Evolutionary conservation across 2,329 filamentous ascomycete genomes (phyloP).

Genomic region (Botrytis hyacinthi): DNA sequence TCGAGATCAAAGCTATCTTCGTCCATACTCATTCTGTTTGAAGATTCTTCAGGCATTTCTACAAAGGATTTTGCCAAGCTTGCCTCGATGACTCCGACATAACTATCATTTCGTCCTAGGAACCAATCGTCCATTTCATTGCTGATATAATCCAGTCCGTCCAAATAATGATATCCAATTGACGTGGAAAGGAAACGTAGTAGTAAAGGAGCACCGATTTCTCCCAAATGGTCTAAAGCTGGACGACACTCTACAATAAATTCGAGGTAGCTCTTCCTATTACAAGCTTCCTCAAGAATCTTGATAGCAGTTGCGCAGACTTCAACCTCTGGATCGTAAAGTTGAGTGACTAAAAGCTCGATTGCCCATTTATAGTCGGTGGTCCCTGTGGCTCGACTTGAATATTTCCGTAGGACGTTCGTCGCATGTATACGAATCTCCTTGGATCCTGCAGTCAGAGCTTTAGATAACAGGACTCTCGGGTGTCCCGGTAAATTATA

Average conservation of each 20-base stretch:
- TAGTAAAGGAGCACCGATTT: constrained; percentile 91
- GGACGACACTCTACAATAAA: constrained; percentile 96
- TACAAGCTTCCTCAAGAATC: constrained; percentile 95
- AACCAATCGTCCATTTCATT: constrained; percentile 99
- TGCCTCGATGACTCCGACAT: constrained; percentile 92
- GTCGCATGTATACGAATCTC: constrained; percentile 89
- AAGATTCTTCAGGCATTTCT: constrained; percentile 44
- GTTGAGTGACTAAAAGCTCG: constrained; percentile 90
- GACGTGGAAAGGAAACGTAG: constrained; percentile 93
- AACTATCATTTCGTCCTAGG: constrained; percentile 92
- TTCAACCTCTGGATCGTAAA: constrained; percentile 96
- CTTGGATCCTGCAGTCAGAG: constrained; percentile 86
- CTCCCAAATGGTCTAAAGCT: constrained; percentile 89
- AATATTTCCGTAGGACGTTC: constrained; percentile 82
- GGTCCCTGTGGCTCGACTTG: constrained; percentile 54
- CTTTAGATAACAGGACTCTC: constrained; percentile 88
- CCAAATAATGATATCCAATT: constrained; percentile 95
- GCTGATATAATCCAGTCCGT: constrained; percentile 96
- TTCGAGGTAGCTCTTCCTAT: constrained; percentile 84
- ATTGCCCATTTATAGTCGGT: constrained; percentile 93
- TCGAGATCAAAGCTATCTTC: constrained; percentile 45
- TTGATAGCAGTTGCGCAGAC: constrained; percentile 96
- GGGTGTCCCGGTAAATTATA: constrained; percentile 87
- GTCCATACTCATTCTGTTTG: constrained; percentile 39
- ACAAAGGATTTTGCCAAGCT: constrained; percentile 81